phyloP scores from a whole-genome alignment of 805 yeast genomes.

The Wickerhamomyces subpelliculosus region DNA sequence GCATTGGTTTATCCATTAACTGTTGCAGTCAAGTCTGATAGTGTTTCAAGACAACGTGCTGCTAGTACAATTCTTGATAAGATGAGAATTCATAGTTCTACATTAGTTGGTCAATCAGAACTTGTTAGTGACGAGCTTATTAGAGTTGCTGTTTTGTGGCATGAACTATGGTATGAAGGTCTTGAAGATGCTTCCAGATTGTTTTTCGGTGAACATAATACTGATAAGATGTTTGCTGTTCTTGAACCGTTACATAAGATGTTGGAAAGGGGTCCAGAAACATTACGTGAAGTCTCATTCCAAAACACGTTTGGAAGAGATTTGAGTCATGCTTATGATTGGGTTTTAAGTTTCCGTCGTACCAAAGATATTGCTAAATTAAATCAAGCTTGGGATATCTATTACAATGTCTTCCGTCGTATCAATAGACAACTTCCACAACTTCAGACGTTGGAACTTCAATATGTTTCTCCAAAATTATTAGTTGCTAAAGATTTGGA shows the following conservation, averaged over 20 bases:
- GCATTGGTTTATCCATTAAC: constrained; percentile 93
- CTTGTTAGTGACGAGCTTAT: constrained; percentile 90
- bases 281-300: constrained; percentile 88
- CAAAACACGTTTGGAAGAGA: constrained; percentile 92
- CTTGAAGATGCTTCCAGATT: constrained; percentile 92
- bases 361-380: constrained; percentile 82
- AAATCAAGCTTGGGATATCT: constrained; percentile 97
- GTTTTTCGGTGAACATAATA: constrained; percentile 90
- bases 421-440: constrained; percentile 87
- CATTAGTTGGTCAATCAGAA: constrained; percentile 85
- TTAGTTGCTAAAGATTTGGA: constrained; percentile 73
- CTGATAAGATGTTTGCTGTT: constrained; percentile 89
- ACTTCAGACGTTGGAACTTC: constrained; percentile 77
- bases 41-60: constrained; percentile 82
- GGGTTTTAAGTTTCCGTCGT: constrained; percentile 81
- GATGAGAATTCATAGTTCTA: constrained; percentile 83
- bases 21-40: constrained; percentile 92
- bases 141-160: constrained; percentile 94
- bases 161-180: constrained; percentile 97
- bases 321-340: constrained; percentile 84
- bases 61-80: constrained; percentile 88
- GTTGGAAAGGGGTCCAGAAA: constrained; percentile 83
- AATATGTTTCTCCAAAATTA: constrained; percentile 88
- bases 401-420: constrained; percentile 87
- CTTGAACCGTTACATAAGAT: constrained; percentile 83